These are phyloP conservation scores for Stentor roeselii DNA, from an alignment of 73 alveolate species.

Conservation along the genomic window DNA sequence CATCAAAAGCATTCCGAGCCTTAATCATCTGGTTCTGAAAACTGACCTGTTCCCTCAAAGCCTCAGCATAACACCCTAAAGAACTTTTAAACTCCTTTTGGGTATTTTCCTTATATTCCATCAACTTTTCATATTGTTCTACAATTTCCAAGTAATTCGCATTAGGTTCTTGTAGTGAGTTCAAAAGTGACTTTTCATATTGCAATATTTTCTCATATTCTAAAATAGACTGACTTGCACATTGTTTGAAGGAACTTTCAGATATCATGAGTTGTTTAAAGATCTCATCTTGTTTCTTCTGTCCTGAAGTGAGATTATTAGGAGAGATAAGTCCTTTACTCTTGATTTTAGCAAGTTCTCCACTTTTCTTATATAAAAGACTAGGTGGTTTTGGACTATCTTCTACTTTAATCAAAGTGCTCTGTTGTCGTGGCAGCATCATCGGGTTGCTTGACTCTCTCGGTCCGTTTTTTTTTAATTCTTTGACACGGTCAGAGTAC, in stretches of 20 bases:
- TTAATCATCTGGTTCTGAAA: neutral
- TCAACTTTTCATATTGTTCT: neutral
- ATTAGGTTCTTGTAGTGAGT: neutral
- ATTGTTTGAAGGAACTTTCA: too few species aligned
- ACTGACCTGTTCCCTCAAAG: neutral
- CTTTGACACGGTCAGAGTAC: constrained; percentile 99
- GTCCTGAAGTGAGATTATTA: neutral
- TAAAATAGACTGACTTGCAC: neutral
- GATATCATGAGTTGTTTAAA: neutral
- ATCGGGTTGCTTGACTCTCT: constrained; percentile 18
- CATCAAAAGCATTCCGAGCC: neutral
- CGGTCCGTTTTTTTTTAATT: constrained; percentile 83
- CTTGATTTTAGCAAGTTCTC: neutral
- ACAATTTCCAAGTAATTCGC: too few species aligned
- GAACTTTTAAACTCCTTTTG: neutral
- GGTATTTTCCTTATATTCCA: neutral
- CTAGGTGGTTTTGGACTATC: neutral
- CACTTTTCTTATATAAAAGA: neutral
- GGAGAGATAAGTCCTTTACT: neutral
- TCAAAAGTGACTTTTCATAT: neutral
- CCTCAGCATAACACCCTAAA: neutral
- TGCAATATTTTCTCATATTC: neutral
- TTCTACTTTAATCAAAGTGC: neutral
- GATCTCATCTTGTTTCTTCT: neutral
- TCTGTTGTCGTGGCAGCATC: neutral